Percentiles rank a stretch among this genome's conserved stretches.
Evolutionary conservation across 2,329 filamentous ascomycete species (phyloP).

Genomic region (Phyllosticta citriasiana): DNA sequence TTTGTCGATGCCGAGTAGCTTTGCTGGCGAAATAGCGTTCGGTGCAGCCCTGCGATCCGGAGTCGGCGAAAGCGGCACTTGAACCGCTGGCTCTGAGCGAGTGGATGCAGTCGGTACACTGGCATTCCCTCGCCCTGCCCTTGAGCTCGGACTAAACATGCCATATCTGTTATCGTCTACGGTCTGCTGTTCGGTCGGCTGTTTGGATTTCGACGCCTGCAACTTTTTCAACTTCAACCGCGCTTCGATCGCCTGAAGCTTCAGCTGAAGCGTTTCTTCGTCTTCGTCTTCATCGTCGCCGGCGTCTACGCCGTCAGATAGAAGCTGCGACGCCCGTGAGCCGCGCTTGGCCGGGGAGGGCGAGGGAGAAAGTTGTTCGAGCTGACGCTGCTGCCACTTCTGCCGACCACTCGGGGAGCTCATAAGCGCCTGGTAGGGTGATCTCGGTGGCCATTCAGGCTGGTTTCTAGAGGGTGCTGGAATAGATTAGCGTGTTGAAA

Average conservation of each 20-base stretch:
- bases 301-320: slow-evolving; percentile 24
- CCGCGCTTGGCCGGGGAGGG: background rate
- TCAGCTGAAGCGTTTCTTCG: slow-evolving; percentile 78
- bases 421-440: slow-evolving; percentile 51
- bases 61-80: slow-evolving; percentile 68
- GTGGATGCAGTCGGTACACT: slow-evolving; percentile 11
- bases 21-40: slow-evolving; percentile 63
- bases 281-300: slow-evolving; percentile 61
- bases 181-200: slow-evolving; percentile 21
- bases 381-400: slow-evolving; percentile 53
- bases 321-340: slow-evolving; percentile 4
- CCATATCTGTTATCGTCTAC: slow-evolving; percentile 17
- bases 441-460: slow-evolving; percentile 51
- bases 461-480: slow-evolving; percentile 24
- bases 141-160: slow-evolving; percentile 21
- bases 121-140: slow-evolving; percentile 18
- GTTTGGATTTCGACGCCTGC: slow-evolving; percentile 50
- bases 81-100: slow-evolving; percentile 35
- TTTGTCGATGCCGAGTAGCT: slow-evolving; percentile 84
- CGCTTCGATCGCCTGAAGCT: slow-evolving; percentile 81
- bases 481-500: background rate
- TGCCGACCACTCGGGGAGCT: slow-evolving; percentile 71
- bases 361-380: slow-evolving; percentile 44
- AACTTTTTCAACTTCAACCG: slow-evolving; percentile 79
- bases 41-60: slow-evolving; percentile 38